Evolutionary conservation across 768 basidiomycete species (phyloP).

Genomic region (Tephrocybe sp.): DNA sequence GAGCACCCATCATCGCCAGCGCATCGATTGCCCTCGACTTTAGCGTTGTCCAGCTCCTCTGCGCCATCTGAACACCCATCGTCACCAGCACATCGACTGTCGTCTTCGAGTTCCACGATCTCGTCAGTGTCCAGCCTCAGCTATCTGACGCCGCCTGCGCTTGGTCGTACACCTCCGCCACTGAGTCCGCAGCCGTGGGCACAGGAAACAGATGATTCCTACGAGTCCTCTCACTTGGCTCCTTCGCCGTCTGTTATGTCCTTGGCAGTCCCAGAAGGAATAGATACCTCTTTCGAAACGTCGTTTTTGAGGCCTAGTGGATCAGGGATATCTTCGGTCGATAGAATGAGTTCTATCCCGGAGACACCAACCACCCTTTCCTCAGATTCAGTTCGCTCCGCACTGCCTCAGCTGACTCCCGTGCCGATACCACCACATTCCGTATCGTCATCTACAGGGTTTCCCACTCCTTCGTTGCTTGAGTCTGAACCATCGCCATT

Average conservation of each 20-base stretch:
- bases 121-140: slow-evolving; percentile 33
- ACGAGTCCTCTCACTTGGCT: slow-evolving; percentile 71
- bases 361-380: slow-evolving; percentile 30
- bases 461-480: slow-evolving; percentile 30
- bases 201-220: slow-evolving; percentile 62
- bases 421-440: slow-evolving; percentile 32
- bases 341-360: slow-evolving; percentile 44
- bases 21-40: slow-evolving; percentile 19
- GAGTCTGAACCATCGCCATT: slow-evolving; percentile 1
- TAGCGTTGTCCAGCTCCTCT: slow-evolving; percentile 18
- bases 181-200: slow-evolving; percentile 51
- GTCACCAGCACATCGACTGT: neutral
- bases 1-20: slow-evolving; percentile 19
- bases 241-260: slow-evolving; percentile 66
- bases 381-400: slow-evolving; percentile 27
- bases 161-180: slow-evolving; percentile 31
- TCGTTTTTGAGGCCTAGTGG: slow-evolving; percentile 68
- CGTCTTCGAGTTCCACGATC: slow-evolving; percentile 19
- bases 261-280: slow-evolving; percentile 53
- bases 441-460: slow-evolving; percentile 22
- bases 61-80: slow-evolving; percentile 18
- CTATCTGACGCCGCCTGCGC: slow-evolving; percentile 41
- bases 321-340: slow-evolving; percentile 39
- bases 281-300: slow-evolving; percentile 69
- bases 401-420: slow-evolving; percentile 35